Percentiles rank a stretch among this genome's conserved stretches.
Evolutionary conservation across 495 filamentous ascomycete genomes (phyloP).

Genomic region (Annulohypoxylon stygium): DNA sequence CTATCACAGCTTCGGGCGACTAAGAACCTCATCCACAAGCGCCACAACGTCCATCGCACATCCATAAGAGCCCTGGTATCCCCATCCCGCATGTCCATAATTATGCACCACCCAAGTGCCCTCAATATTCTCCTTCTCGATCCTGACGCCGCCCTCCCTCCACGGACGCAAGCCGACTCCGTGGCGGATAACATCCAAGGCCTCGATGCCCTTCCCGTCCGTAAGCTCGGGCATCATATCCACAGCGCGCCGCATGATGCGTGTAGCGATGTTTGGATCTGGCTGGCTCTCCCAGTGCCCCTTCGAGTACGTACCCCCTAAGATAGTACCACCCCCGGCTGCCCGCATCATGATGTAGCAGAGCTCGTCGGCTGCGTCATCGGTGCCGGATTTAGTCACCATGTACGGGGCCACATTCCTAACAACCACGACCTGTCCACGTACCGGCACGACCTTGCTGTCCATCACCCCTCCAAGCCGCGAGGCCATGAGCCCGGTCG

Average conservation of each 20-base stretch:
- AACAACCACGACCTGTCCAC: constrained; percentile 91
- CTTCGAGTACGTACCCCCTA: constrained; percentile 90
- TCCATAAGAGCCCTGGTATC: constrained; percentile 89
- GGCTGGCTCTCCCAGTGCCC: constrained; percentile 84
- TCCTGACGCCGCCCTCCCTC: constrained; percentile 78
- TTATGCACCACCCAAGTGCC: constrained; percentile 86
- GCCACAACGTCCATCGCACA: constrained; percentile 77
- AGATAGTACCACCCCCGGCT: constrained; percentile 78
- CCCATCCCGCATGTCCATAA: constrained; percentile 96
- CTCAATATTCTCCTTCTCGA: constrained; percentile 86
- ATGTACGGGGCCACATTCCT: constrained; percentile 83
- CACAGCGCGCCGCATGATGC: constrained; percentile 91
- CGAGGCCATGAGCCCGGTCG: constrained; percentile 81
- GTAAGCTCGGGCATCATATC: constrained; percentile 79
- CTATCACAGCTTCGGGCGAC: constrained; percentile 24
- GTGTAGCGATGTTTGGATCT: constrained; percentile 81
- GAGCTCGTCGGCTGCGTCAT: constrained; percentile 84
- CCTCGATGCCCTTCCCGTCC: constrained; percentile 81
- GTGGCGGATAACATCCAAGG: constrained; percentile 86
- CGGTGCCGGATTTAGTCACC: constrained; percentile 76
- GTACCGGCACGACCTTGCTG: constrained; percentile 75
- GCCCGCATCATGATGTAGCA: constrained; percentile 94
- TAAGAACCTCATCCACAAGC: constrained; percentile 73
- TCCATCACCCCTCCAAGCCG: constrained; percentile 89
- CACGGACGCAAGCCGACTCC: constrained; percentile 88